These are phyloP conservation scores for Cyamopsis tetragonoloba DNA, from an alignment of 306 rosid genomes.

Conservation along the genomic window DNA sequence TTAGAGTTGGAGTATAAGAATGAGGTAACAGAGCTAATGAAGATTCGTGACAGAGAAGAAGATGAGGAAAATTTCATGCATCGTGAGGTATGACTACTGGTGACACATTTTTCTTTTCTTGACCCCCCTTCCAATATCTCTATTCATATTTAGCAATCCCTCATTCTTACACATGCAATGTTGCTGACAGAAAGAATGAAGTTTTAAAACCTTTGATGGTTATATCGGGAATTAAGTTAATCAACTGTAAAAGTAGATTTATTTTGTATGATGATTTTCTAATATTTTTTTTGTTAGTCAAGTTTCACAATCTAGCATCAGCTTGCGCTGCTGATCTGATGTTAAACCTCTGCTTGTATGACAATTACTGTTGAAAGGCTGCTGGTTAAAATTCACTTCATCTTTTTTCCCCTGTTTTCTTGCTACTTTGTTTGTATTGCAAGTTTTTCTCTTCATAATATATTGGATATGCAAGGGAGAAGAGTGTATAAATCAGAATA, in stretches of 20 bases:
- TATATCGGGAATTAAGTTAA: background rate
- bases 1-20: conserved; percentile 77
- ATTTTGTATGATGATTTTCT: background rate
- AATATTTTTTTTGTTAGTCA: background rate
- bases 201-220: background rate
- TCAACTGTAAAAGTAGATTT: background rate
- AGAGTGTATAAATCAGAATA: background rate
- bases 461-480: background rate
- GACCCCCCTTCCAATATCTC: conserved; percentile 10
- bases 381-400: background rate
- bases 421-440: background rate
- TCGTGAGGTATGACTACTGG: conserved; percentile 70
- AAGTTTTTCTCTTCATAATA: background rate
- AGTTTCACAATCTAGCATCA: background rate
- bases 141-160: conserved; percentile 18
- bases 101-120: background rate
- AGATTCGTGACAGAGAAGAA: conserved; percentile 82
- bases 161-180: background rate
- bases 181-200: background rate
- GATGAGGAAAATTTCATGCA: conserved; percentile 91
- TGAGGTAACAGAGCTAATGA: conserved; percentile 73
- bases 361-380: background rate
- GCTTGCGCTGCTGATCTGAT: background rate
- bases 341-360: background rate
- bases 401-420: background rate